Evolutionary conservation across 805 yeast species (phyloP).

Genomic region (Torulaspora maleeae): DNA sequence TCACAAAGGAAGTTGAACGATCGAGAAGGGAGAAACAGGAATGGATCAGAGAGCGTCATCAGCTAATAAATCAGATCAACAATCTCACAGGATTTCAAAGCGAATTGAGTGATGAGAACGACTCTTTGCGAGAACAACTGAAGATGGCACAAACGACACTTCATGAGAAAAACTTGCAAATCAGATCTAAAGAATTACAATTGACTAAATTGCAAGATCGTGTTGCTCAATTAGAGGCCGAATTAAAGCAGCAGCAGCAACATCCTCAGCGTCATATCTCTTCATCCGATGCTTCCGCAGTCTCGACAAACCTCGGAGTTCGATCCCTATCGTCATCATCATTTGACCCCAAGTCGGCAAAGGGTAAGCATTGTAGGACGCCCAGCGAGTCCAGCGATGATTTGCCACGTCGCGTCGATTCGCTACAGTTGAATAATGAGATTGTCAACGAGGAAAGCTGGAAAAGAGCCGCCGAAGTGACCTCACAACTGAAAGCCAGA

Average conservation of each 20-base stretch:
- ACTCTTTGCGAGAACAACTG: slow-evolving; percentile 35
- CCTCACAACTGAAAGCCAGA: slow-evolving; percentile 77
- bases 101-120: slow-evolving; percentile 50
- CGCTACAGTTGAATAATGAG: slow-evolving; percentile 22
- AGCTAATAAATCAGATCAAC: slow-evolving; percentile 31
- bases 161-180: slow-evolving; percentile 21
- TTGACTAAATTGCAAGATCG: slow-evolving; percentile 23
- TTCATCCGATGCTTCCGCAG: slow-evolving; percentile 15
- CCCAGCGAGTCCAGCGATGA: slow-evolving; percentile 31
- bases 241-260: slow-evolving; percentile 5
- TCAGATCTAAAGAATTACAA: slow-evolving; percentile 24
- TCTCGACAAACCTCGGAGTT: slow-evolving; percentile 19
- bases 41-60: slow-evolving; percentile 34
- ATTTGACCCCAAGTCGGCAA: slow-evolving; percentile 15
- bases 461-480: slow-evolving; percentile 87
- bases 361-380: slow-evolving; percentile 11
- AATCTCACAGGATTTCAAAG: slow-evolving; percentile 26
- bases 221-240: slow-evolving; percentile 13
- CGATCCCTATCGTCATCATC: slow-evolving; percentile 20
- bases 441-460: slow-evolving; percentile 63
- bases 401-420: slow-evolving; percentile 30
- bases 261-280: slow-evolving; percentile 11
- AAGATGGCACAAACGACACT: slow-evolving; percentile 17
- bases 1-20: slow-evolving; percentile 32
- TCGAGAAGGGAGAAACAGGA: slow-evolving; percentile 49